Conservation (phyloP, 176 grass and related monocot genomes). For the Oryza glumipatula region DNA sequence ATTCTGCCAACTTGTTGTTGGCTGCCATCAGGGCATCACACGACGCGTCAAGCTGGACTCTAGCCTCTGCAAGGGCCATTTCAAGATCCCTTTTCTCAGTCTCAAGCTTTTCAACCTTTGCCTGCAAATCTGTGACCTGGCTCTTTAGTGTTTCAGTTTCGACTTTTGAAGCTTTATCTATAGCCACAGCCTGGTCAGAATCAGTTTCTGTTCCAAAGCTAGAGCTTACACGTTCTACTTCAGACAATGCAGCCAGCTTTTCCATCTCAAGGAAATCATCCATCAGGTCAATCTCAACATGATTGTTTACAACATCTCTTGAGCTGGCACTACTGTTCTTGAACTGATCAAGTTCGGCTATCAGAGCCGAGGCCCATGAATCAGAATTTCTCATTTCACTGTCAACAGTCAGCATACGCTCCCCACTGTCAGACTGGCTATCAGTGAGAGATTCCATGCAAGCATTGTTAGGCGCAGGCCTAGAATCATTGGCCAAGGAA, state of each 20-base stretch:
- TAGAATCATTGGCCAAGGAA: constrained; percentile 51
- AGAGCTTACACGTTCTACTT: constrained; percentile 48
- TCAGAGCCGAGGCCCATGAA: constrained; percentile 79
- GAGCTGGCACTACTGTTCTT: constrained; percentile 51
- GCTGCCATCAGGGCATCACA: constrained; percentile 49
- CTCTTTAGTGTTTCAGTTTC: constrained; percentile 52
- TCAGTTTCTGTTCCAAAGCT: constrained; percentile 55
- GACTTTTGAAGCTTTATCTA: constrained; percentile 40
- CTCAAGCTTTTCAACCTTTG: constrained; percentile 62
- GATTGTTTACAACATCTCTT: constrained; percentile 56
- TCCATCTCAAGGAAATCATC: constrained; percentile 99
- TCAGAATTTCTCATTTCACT: constrained; percentile 72
- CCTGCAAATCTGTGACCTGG: constrained; percentile 46
- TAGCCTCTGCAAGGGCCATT: constrained; percentile 60
- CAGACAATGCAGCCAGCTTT: constrained; percentile 72
- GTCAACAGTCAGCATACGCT: constrained; percentile 63
- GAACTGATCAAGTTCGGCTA: constrained; percentile 83
- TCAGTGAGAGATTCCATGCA: constrained; percentile 77
- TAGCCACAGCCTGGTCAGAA: constrained; percentile 48
- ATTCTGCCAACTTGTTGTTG: constrained; percentile 63
- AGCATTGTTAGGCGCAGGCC: constrained; percentile 37
- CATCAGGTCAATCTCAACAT: constrained; percentile 87
- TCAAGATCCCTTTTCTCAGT: constrained; percentile 68
- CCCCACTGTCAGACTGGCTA: constrained; percentile 82
- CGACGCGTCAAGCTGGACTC: constrained; percentile 55